Conservation (phyloP, 768 basidiomycete species). For the Rhodotorula babjevae region DNA sequence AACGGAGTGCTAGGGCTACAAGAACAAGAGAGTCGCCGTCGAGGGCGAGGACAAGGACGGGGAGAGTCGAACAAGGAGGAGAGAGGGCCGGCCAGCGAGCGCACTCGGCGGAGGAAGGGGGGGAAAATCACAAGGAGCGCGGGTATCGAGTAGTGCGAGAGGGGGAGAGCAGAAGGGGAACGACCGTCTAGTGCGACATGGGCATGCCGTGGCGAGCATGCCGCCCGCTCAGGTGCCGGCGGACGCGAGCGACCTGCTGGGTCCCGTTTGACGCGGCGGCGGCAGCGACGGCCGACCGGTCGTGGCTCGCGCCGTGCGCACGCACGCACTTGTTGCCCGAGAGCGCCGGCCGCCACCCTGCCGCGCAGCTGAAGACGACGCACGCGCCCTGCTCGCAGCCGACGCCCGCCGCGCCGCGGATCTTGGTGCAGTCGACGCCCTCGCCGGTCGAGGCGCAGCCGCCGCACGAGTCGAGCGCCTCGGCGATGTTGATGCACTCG, state of each 20-base stretch:
- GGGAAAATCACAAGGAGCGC: not conserved
- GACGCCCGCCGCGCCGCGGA: conserved; percentile 52
- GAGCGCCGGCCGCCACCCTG: conserved; percentile 29
- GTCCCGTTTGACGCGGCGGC: not conserved
- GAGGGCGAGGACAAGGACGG: not conserved
- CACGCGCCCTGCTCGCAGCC: conserved; percentile 48
- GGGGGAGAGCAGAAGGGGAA: not conserved
- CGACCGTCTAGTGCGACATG: not conserved
- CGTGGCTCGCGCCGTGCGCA: not conserved
- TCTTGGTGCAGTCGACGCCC: conserved; percentile 68
- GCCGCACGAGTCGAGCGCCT: conserved; percentile 68
- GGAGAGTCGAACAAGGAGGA: not conserved
- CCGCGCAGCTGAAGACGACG: conserved; percentile 48
- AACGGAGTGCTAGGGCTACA: not conserved
- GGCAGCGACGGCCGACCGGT: not conserved
- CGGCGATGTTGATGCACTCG: conserved; percentile 55
- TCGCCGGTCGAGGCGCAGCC: conserved; percentile 63
- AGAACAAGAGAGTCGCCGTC: not conserved
- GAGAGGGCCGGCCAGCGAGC: not conserved
- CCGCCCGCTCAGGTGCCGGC: not conserved
- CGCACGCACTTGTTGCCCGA: conserved; percentile 29
- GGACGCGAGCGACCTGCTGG: not conserved
- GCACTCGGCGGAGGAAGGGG: not conserved
- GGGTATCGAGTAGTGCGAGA: not conserved
- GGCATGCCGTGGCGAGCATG: not conserved